phyloP scores from a whole-genome alignment of 2,329 filamentous ascomycete species.

The Aspergillus udagawae region DNA sequence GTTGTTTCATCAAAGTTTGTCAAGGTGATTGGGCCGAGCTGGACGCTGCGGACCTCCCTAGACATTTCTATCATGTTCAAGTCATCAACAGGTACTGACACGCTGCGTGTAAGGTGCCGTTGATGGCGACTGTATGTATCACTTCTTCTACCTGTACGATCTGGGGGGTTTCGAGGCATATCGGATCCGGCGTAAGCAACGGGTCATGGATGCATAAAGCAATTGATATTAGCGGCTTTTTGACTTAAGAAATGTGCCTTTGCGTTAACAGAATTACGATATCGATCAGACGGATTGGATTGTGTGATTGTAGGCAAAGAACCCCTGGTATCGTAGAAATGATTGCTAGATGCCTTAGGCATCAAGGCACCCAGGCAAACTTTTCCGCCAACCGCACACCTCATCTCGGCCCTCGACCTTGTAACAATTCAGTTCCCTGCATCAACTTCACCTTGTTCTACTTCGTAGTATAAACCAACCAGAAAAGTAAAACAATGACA shows the following conservation, averaged over 20 bases:
- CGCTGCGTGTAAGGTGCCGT: neutral
- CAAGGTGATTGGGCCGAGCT: neutral
- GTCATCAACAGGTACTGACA: neutral
- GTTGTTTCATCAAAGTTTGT: neutral
- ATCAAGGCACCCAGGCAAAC: neutral
- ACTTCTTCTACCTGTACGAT: neutral
- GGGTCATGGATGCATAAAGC: neutral
- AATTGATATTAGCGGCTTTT: neutral
- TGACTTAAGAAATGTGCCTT: neutral
- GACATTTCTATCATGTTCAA: neutral
- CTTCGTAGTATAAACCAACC: neutral
- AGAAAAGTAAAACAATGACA: neutral
- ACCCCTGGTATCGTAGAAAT: too few species aligned
- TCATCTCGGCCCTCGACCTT: neutral
- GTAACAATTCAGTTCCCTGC: neutral
- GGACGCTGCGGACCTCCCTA: neutral
- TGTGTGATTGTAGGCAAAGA: too few species aligned
- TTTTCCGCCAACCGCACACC: neutral
- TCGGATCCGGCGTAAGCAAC: neutral
- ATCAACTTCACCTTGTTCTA: neutral
- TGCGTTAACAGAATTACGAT: too few species aligned
- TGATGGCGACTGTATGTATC: neutral
- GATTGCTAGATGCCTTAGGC: neutral
- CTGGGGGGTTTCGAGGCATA: neutral
- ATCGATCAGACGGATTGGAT: too few species aligned